Base-by-base conservation (phyloP, 495 filamentous ascomycete genomes). In the Penicillium tannophilum region DNA sequence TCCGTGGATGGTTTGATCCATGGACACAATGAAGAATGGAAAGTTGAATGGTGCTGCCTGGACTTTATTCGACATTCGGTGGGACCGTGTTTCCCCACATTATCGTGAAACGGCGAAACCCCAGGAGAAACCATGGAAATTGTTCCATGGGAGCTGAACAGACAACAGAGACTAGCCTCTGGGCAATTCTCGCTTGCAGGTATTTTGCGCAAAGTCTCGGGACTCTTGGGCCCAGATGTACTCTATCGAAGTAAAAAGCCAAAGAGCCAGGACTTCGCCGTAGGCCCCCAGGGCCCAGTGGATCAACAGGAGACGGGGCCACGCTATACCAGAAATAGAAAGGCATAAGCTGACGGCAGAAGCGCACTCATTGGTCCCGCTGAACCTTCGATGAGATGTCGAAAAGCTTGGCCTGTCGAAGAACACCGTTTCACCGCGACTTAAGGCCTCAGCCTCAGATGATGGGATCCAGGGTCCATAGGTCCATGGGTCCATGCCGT, bases 351-450 rank as follows among this genome's bases (percentile, higher is more conserved):
- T 19, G 31, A 36, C 10, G 23, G 30, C 14, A 9, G 7, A 17
- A 28, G 26, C 12, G 26, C 24, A 9, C 19, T 41, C 10, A 52
- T 52, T 52, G 49, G 49, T 17, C 20, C 33, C 17, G 3, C 14
- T 36, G 9, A n/a, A 2, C 49, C 33, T 9, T 52, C 31, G 4
- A 8, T 52, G 49, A 39, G 9, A 36, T 9, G 10, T 30, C 17
- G 31, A 52, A 52, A 52, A 52, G 49, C 49, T 52, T 52, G 33
- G 49, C 49, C 9, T 47, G 17, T 14, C 1, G 30, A 49, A 49
- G 14, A 14, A 36, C 31, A 36, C 11, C 28, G 4, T 39, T 39
- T 24, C 23, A 11, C 9, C 16, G 44, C 19, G 8, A 14, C 24
- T 24, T 11, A 39, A 23, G 10, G 30, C 31, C 31, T 52, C 33